Base-by-base conservation (phyloP, 1,139 yeast genomes). In the Meyerozyma athensensis region DNA sequence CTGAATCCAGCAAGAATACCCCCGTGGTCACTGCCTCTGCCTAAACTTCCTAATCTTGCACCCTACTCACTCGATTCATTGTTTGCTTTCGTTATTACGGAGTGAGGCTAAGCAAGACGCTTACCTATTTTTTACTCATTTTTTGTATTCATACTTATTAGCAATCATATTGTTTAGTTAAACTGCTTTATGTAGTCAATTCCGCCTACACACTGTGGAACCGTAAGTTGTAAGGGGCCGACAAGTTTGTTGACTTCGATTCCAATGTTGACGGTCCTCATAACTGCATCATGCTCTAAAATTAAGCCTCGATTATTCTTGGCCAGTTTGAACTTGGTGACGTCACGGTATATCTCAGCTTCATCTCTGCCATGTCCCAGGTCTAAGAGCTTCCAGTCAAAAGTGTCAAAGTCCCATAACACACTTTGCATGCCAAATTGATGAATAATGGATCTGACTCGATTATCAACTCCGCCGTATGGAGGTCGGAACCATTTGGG, bases 401-500 rank as follows among this genome's bases (percentile, higher is more conserved):
- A 81, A 0, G 96, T 79, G 58, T 90, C 97, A 50, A 77, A 78
- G 55, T 89, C 94, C 98, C 97, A 90, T 34, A 92, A 63, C 18
- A 85, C 97, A 10, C 85, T 78, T 52, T 82, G 90, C 72, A 90
- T 74, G 0, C 96, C 96, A 59, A 90, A 86, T 58, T 84, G 86
- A 38, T 94, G 67, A 12, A 87, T 73, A 39, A 90, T 86, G 2
- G 82, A 67, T 40, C 97, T 65, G 1, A 90, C 83, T 38, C 97
- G 67, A 56, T 87, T 82, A 61, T 90, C 98, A 34, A 86, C 71
- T 0, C 96, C 97, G 1, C 97, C 97, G 58, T 86, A 90, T 0
- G 98, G 98, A 0, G 98, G 98, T 44, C 98, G 72, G 58, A 86
- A 90, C 84, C 92, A 92, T 52, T 83, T 82, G 10, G 97, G 97